Base-by-base conservation (phyloP, 108 stramenopile species). In the Conticribra weissflogii region DNA sequence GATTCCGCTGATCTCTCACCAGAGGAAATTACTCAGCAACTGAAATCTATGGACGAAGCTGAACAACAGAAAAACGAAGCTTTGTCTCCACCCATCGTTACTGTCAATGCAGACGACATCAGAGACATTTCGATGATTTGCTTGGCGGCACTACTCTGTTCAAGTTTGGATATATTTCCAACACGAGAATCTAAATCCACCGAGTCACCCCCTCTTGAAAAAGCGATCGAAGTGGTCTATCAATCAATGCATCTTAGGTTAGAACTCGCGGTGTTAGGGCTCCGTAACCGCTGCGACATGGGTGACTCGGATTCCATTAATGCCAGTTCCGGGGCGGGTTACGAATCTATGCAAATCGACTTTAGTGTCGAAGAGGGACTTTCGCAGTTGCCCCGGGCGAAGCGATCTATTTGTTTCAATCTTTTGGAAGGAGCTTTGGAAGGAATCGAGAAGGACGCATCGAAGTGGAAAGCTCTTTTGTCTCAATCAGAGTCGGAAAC, bases 361-460 rank as follows among this genome's bases (percentile, higher is more conserved):
- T 52, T 54, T 53, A 30, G 82, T 56, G 78, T 85, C 47, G 72
- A 75, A 17, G 82, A 70, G 24, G 87, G 85, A 9, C 72, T 92
- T 19, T 86, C 90, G 0, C 47, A 59, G 3, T 56, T 95, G 32
- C 88, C 91, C 8, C 77, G 91, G 54, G 74, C 84, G 22, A 86
- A 86, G 30, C 73, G 94, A 36, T 80, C 94, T 0, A 8, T 89
- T 0, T 92, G 91, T 56, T 95, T 95, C 71, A 47, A 63, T 21
- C 32, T 91, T 16, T 30, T 95, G 32, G 82, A 81, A 17, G 63
- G 53, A 1, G 83, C 85, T 14, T 47, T 89, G 17, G 62, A 72
- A 55, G 83, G 81, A 2, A 47, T 81, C 52, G 33, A 59, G 9
- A 24, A 30, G n/a, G 79, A 81, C 63, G 58, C 72, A 17, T 2